Base-by-base conservation (phyloP, 2,329 filamentous ascomycete genomes). In the Pseudogymnoascus sp. region DNA sequence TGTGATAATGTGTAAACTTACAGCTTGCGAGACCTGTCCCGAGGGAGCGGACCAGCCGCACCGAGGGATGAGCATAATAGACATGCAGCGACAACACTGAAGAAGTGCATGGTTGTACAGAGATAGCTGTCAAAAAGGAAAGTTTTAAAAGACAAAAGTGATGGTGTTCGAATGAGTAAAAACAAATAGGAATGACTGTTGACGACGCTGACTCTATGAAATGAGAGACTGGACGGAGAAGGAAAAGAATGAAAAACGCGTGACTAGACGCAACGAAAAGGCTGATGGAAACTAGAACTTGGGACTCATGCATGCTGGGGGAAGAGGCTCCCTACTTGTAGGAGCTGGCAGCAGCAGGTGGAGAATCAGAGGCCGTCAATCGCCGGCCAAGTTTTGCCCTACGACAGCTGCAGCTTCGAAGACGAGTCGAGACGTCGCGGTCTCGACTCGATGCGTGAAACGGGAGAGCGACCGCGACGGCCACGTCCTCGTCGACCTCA, bases 11-110 rank as follows among this genome's bases (percentile, higher is more conserved):
- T 21, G 33, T 38, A n/a, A 10, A 52, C 68, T 59, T 64, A 69
- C 68, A 63, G 35, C 58, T 39, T 66, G 39, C 49, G 43, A 61
- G 59, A 35, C 59, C 38, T 58, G 29, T 59, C 64, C 19, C 65
- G 65, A 26, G 65, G 62, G 26, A 70, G 39, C 60, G 67, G 68
- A 23, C 68, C 68, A 41, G 68, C 68, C 61, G 64, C 63, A 45
- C 35, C 65, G 19, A 68, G 58, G 21, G 45, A 62, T 23, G 66
- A 60, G 43, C 66, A 61, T 12, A 64, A 62, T 26, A 68, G 4
- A 31, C 59, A 41, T 41, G 61, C 60, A 12, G 60, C 61, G 43
- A 68, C 31, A 55, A 66, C 52, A 23, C 65, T 52, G 41, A 59
- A 62, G 6, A 61, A 58, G 35, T 61, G 68, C 68, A 69, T 69